These are phyloP conservation scores for Nymphaea colorata DNA, from an alignment of 164 flowering plant species.

Conservation along the genomic window DNA sequence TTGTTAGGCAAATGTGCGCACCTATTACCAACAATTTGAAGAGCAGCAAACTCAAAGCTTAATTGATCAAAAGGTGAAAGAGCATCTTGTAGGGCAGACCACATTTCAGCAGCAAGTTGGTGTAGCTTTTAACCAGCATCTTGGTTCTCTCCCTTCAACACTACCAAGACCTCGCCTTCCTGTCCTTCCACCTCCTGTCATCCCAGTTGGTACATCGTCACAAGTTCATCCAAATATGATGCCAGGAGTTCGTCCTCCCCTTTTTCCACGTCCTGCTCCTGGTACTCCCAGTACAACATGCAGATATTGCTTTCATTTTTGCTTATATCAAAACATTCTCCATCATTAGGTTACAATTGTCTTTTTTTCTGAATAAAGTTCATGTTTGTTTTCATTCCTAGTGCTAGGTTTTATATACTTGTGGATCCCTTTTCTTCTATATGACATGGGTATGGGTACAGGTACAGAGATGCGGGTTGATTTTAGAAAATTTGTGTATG, in stretches of 20 bases:
- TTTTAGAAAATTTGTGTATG: too few species aligned
- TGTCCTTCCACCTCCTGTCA: constrained; percentile 35
- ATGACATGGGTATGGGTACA: too few species aligned
- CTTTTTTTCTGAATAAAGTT: too few species aligned
- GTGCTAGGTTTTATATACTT: too few species aligned
- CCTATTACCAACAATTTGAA: constrained; percentile 89
- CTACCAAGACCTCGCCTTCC: constrained; percentile 57
- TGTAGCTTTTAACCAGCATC: constrained; percentile 64
- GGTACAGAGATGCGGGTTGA: too few species aligned
- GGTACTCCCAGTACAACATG: constrained; percentile 35
- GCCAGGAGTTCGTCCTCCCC: constrained; percentile 72
- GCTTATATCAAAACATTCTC: too few species aligned
- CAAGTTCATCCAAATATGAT: constrained; percentile 19
- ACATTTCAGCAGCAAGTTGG: constrained; percentile 72
- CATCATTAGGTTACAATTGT: too few species aligned
- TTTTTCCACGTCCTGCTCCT: constrained; percentile 40
- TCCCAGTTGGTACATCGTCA: constrained; percentile 15
- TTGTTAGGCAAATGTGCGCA: constrained; percentile 74
- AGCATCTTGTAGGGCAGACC: constrained; percentile 80
- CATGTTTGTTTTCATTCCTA: too few species aligned
- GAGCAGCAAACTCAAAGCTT: constrained; percentile 88
- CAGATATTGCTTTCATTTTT: not conserved
- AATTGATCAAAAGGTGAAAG: constrained; percentile 90
- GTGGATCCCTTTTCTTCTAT: too few species aligned
- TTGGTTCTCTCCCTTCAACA: constrained; percentile 22